Conservation (phyloP, 768 basidiomycete species). For the Harrya chromipes region DNA sequence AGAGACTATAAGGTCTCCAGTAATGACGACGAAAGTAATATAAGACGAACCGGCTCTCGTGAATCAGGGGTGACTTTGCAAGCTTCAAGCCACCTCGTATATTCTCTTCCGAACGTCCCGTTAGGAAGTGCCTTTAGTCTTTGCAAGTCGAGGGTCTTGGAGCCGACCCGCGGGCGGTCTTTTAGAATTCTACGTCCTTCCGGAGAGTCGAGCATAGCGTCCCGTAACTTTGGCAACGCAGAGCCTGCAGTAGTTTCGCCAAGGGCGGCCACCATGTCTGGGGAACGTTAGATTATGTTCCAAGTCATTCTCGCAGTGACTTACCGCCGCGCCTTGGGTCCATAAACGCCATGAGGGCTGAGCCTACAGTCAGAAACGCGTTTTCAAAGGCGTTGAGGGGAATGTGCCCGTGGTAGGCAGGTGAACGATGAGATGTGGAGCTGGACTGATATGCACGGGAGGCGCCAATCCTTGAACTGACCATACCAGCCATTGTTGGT, state of each 20-base stretch:
- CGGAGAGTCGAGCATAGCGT: constrained; percentile 68
- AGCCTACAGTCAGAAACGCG: constrained; percentile 80
- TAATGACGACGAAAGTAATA: neutral
- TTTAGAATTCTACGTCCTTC: constrained; percentile 86
- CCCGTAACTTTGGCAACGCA: constrained; percentile 70
- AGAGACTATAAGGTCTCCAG: neutral
- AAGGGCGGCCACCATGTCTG: constrained; percentile 94
- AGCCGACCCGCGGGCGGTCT: constrained; percentile 80
- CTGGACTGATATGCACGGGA: constrained; percentile 16
- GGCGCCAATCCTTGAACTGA: neutral
- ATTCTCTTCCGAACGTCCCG: constrained; percentile 82
- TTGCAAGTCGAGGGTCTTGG: constrained; percentile 69
- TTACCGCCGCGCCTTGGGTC: constrained; percentile 84
- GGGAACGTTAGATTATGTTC: neutral
- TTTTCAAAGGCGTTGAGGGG: constrained; percentile 82
- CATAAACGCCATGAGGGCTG: constrained; percentile 75
- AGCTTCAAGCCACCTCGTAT: constrained; percentile 84
- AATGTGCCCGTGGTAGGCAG: constrained; percentile 77
- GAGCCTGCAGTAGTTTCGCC: constrained; percentile 90
- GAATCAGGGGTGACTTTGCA: constrained; percentile 94
- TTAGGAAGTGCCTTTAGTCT: constrained; percentile 63
- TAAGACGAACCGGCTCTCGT: constrained; percentile 68
- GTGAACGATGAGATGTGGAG: constrained; percentile 13
- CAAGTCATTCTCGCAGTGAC: constrained; percentile 20
- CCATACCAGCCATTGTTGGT: neutral